phyloP scores from a whole-genome alignment of 2,329 filamentous ascomycete genomes.

The Nothophoma quercina region DNA sequence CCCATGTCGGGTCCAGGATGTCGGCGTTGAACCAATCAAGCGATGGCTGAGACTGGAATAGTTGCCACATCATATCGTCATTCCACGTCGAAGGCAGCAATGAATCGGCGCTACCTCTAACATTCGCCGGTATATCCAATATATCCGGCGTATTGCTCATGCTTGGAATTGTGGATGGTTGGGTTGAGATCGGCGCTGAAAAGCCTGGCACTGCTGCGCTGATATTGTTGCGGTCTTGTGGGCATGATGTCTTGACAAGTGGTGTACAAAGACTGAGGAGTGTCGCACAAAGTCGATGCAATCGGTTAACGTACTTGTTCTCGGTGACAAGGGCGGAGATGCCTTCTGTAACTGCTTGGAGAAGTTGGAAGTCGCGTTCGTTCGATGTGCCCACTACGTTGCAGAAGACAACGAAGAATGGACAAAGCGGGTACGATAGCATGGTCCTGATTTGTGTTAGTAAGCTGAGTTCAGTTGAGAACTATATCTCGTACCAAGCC shows the following conservation, averaged over 20 bases:
- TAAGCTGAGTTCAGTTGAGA: too few relatives aligned
- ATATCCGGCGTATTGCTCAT: constrained; percentile 3
- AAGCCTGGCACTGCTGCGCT: constrained; percentile 6
- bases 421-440: constrained; percentile 44
- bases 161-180: constrained; percentile 1
- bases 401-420: constrained; percentile 48
- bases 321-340: constrained; percentile 38
- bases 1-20: constrained; percentile 39
- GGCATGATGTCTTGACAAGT: constrained; percentile 24
- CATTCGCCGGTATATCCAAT: neutral
- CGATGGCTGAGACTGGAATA: constrained; percentile 45
- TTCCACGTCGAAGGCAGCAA: constrained; percentile 36
- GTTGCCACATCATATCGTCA: constrained; percentile 46
- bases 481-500: constrained; percentile 29
- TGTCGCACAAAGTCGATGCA: constrained; percentile 39
- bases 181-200: neutral
- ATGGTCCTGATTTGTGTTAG: constrained; percentile 37
- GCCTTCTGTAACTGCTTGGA: constrained; percentile 38
- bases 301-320: constrained; percentile 40
- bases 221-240: neutral
- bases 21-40: constrained; percentile 47
- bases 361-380: constrained; percentile 38
- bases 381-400: constrained; percentile 48
- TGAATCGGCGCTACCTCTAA: constrained; percentile 1
- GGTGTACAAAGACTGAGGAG: constrained; percentile 42